A percentile compares a stretch with the other conserved stretches of the same genome.
Conservation (phyloP, 1,284 basidiomycete genomes). For the Apiotrichum sp. region DNA sequence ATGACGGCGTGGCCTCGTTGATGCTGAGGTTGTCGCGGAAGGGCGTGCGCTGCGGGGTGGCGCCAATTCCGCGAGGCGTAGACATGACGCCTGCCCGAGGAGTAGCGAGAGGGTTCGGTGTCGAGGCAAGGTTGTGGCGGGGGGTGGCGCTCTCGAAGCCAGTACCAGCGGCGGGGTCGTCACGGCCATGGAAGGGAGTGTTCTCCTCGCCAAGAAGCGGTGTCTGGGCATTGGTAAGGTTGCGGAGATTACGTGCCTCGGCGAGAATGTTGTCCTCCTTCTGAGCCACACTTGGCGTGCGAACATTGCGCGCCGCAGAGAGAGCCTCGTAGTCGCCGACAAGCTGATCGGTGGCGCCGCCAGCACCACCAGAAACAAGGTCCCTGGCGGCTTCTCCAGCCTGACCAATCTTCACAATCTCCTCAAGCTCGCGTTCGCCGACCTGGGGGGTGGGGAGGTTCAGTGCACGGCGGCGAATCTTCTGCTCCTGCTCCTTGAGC, state of each 20-base stretch:
- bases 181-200: slow-evolving; percentile 72
- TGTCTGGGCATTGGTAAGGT: slow-evolving; percentile 86
- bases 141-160: slow-evolving; percentile 90
- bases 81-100: slow-evolving; percentile 56
- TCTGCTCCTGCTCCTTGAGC: slow-evolving; percentile 92
- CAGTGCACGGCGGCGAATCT: slow-evolving; percentile 79
- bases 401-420: slow-evolving; percentile 97
- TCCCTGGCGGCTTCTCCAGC: slow-evolving; percentile 82
- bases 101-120: slow-evolving; percentile 91
- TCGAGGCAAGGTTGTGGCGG: slow-evolving; percentile 76
- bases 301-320: slow-evolving; percentile 77
- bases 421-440: slow-evolving; percentile 90
- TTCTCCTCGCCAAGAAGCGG: slow-evolving; percentile 96
- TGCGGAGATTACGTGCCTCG: slow-evolving; percentile 89
- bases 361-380: slow-evolving; percentile 63
- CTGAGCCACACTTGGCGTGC: slow-evolving; percentile 78
- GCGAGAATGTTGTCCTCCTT: slow-evolving; percentile 86
- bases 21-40: slow-evolving; percentile 85
- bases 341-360: slow-evolving; percentile 77
- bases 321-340: slow-evolving; percentile 79
- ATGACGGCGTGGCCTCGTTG: slow-evolving; percentile 61
- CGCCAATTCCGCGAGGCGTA: slow-evolving; percentile 59
- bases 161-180: slow-evolving; percentile 56
- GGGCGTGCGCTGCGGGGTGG: slow-evolving; percentile 83
- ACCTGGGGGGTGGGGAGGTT: slow-evolving; percentile 87